Evolutionary conservation across 1,139 yeast genomes (phyloP), one percentile per base, ranked within the genome.

Genomic region (Debaryomycetaceae sp.): DNA sequence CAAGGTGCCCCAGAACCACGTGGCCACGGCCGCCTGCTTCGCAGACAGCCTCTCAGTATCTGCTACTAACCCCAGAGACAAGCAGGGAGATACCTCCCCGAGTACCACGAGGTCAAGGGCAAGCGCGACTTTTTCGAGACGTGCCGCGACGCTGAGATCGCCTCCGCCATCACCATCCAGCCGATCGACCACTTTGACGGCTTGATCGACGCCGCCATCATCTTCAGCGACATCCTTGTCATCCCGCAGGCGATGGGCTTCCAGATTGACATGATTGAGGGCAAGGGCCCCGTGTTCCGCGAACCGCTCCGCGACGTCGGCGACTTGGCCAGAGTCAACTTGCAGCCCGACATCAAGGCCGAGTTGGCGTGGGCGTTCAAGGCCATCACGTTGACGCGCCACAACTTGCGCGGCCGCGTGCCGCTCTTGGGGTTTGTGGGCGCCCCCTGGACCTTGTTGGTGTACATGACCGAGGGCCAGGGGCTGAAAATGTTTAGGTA

Each of bases 221-320:
- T 91, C 39, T 91, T 93, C 61, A 80, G 91, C 50, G 99, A 91
- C 56, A 91, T 91, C 46, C 69, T 91, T 39, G 98, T 91, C 25
- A 83, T 91, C 35, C 99, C 99, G 3, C 98, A 91, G 61, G 98
- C 97, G 5, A 83, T 91, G 89, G 98, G 98, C 13, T 85, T 89
- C 82, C 80, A 75, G 35, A 95, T 91, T 26, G 81, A 84, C 50
- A 91, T 91, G 95, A 65, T 85, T 27, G 98, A 91, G 40, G 94
- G 95, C 31, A 81, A 82, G 40, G 99, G 99, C 1, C 99, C 99
- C 2, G 84, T 82, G 30, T 91, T 91, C 56, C 89, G 86, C 1
- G 78, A 78, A 30, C 99, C 98, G 11, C 65, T 91, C 46, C 76
- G 97, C 53, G 61, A 61, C 2, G 85, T 85, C 4, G 69, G 66